Evolutionary conservation across 2,329 filamentous ascomycete species (phyloP).

Genomic region (Aspergillus quadricinctus): DNA sequence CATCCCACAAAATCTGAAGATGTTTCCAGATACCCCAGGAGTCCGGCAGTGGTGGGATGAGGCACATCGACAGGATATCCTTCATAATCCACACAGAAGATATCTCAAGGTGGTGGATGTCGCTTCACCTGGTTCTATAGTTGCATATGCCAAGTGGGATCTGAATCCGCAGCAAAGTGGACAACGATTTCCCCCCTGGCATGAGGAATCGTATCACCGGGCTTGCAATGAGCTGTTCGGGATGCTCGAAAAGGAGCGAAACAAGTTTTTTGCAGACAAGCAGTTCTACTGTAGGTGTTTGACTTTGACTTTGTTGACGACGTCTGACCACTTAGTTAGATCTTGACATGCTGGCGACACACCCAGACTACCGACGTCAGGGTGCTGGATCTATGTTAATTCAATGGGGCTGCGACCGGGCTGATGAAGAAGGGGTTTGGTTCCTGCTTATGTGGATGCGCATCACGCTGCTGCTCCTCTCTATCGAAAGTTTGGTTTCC

Average conservation of each 20-base stretch:
- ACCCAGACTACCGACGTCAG: constrained; percentile 12
- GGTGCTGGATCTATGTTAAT: constrained; percentile 16
- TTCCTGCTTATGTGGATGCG: constrained; percentile 11
- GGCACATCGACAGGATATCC: constrained; percentile 18
- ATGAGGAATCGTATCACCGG: constrained; percentile 14
- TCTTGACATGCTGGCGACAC: constrained; percentile 17
- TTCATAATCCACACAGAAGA: constrained; percentile 18
- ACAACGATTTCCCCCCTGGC: constrained; percentile 25
- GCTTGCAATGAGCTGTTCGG: constrained; percentile 18
- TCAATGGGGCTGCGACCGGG: constrained; percentile 15
- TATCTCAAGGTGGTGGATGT: constrained; percentile 28
- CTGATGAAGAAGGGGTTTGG: constrained; percentile 4
- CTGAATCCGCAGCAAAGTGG: constrained; percentile 21
- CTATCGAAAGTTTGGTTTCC: constrained; percentile 13
- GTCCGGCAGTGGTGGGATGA: constrained; percentile 24
- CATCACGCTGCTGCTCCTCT: constrained; percentile 5
- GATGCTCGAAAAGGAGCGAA: constrained; percentile 16
- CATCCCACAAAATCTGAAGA: constrained; percentile 11
- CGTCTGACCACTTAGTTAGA: constrained; percentile 1
- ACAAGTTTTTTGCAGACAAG: constrained; percentile 19
- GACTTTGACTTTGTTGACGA: neutral
- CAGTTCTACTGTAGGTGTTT: constrained; percentile 24
- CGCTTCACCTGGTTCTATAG: constrained; percentile 9
- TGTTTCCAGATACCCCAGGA: constrained; percentile 26
- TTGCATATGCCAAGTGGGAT: constrained; percentile 30